These are phyloP conservation scores for Rubia yunnanensis DNA, from an alignment of 257 asterid species.

Conservation along the genomic window DNA sequence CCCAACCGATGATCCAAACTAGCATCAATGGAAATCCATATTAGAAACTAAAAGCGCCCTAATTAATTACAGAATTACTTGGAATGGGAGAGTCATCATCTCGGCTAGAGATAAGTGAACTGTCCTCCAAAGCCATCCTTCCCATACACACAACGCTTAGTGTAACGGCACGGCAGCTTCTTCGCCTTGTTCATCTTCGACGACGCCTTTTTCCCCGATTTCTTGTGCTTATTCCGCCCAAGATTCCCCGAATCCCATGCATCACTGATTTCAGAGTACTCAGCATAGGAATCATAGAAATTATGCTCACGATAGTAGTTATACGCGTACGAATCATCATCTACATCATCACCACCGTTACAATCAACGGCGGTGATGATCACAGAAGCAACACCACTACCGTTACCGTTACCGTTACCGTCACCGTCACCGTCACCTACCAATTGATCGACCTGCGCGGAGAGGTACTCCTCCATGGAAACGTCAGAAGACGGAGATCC, in stretches of 20 bases:
- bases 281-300: background rate
- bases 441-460: background rate
- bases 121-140: constrained; percentile 48
- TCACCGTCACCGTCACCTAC: background rate
- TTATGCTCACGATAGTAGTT: too few species aligned
- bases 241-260: too few species aligned
- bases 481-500: constrained; percentile 24
- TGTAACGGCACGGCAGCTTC: constrained; percentile 37
- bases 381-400: background rate
- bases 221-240: too few species aligned
- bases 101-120: constrained; percentile 20
- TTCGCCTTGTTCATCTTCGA: constrained; percentile 36
- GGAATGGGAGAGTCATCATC: too few species aligned
- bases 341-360: constrained; percentile 34
- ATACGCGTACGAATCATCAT: too few species aligned
- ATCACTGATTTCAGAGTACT: too few species aligned
- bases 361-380: too few species aligned
- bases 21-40: constrained; percentile 4
- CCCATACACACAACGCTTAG: constrained; percentile 44
- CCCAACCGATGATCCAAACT: constrained; percentile 6
- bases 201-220: constrained; percentile 56
- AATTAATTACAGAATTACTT: constrained; percentile 13
- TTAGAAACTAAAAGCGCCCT: constrained; percentile 10
- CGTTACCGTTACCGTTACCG: constrained; percentile 9
- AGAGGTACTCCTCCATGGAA: constrained; percentile 14